Conservation (phyloP, 2,329 filamentous ascomycete genomes). For the Aspergillus thermomutatus region DNA sequence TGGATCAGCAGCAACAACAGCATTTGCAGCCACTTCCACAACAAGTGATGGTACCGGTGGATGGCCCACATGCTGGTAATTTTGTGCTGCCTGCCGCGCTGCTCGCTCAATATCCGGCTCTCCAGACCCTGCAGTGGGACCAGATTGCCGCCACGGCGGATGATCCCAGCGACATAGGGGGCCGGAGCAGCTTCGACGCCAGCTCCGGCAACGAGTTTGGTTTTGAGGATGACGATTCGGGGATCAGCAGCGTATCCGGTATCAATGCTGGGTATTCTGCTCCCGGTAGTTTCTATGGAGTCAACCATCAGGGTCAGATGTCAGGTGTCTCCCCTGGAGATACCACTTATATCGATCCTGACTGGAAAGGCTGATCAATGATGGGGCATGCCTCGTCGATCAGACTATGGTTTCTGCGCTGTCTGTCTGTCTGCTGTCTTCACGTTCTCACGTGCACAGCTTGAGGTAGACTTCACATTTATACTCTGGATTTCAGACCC, state of each 20-base stretch:
- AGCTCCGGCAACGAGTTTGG: conserved; percentile 44
- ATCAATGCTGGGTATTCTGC: conserved; percentile 34
- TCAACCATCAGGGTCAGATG: conserved; percentile 25
- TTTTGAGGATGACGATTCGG: conserved; percentile 42
- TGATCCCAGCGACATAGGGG: conserved; percentile 60
- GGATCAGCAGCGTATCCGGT: conserved; percentile 32
- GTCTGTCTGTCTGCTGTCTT: conserved; percentile 5
- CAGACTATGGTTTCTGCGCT: neutral
- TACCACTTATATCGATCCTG: conserved; percentile 23
- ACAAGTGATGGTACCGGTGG: conserved; percentile 59
- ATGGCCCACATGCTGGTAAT: conserved; percentile 56
- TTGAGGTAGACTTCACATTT: neutral
- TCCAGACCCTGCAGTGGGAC: conserved; percentile 91
- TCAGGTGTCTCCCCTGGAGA: conserved; percentile 28
- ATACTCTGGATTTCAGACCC: neutral
- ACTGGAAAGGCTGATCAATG: conserved; percentile 24
- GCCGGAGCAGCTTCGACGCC: conserved; percentile 51
- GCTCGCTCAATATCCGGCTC: conserved; percentile 84
- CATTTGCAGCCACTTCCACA: conserved; percentile 58
- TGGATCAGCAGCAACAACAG: conserved; percentile 69
- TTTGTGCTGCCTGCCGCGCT: conserved; percentile 81
- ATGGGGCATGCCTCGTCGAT: neutral
- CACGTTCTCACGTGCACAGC: neutral
- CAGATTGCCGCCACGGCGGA: conserved; percentile 61
- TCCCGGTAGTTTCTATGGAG: conserved; percentile 30